Percentiles rank a stretch among this genome's conserved stretches.
phyloP scores from a whole-genome alignment of 805 yeast genomes.

The Torulaspora gathmanii region DNA sequence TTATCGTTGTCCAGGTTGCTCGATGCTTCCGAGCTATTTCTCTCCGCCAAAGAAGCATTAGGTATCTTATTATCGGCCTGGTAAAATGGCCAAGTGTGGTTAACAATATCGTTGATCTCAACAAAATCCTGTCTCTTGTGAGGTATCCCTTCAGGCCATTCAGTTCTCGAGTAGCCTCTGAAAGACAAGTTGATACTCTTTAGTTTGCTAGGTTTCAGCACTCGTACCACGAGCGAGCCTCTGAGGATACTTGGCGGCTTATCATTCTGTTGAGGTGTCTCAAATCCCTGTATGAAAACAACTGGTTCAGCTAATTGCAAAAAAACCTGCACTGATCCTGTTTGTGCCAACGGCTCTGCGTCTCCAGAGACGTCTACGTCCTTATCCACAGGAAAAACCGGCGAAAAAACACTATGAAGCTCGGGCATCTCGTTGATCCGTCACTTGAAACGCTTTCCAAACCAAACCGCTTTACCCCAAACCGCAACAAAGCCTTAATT shows the following conservation, averaged over 20 bases:
- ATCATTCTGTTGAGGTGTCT: conserved; percentile 53
- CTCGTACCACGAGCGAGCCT: conserved; percentile 68
- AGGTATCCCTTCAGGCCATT: conserved; percentile 98
- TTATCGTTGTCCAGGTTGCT: conserved; percentile 11
- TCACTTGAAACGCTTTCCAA: neutral
- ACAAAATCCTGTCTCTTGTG: conserved; percentile 66
- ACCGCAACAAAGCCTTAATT: neutral
- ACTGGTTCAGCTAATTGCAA: conserved; percentile 75
- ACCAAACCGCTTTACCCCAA: neutral
- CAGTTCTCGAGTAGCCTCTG: conserved; percentile 70
- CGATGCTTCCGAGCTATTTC: conserved; percentile 1
- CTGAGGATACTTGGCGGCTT: conserved; percentile 76
- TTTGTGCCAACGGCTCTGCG: conserved; percentile 50
- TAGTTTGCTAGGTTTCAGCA: conserved; percentile 66
- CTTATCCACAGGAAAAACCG: conserved; percentile 50
- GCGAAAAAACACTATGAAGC: conserved; percentile 35
- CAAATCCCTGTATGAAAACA: conserved; percentile 78
- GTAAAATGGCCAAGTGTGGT: conserved; percentile 91
- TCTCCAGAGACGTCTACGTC: conserved; percentile 41
- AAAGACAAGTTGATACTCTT: conserved; percentile 59
- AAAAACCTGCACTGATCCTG: conserved; percentile 64
- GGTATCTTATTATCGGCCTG: conserved; percentile 42
- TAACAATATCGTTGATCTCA: conserved; percentile 62
- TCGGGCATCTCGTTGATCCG: conserved; percentile 9
- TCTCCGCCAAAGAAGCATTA: neutral